These are phyloP conservation scores for Exophiala phaeomuriformis DNA, from an alignment of 2,329 filamentous ascomycete species.

Conservation along the genomic window DNA sequence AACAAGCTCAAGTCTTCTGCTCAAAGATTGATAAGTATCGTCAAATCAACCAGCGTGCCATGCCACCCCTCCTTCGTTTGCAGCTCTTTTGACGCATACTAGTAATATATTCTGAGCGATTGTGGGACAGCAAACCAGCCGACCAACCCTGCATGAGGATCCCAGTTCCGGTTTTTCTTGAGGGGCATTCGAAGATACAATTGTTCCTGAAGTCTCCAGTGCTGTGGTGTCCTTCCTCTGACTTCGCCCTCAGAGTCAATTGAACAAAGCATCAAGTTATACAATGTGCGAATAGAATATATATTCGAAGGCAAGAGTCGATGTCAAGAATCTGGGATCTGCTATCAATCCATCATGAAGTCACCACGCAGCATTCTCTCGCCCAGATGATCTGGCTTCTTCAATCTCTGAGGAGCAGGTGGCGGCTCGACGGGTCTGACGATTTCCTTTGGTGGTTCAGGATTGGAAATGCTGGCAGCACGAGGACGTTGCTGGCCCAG, in stretches of 20 bases:
- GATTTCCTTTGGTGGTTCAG: constrained; percentile 46
- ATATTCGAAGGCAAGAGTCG: constrained; percentile 2
- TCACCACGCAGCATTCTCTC: constrained; percentile 96
- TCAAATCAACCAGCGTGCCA: no score
- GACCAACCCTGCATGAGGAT: not conserved
- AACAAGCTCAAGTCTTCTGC: no score
- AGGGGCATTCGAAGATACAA: no score
- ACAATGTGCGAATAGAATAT: constrained; percentile 14
- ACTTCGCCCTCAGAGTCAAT: not conserved
- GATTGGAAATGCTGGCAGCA: constrained; percentile 42
- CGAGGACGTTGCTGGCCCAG: constrained; percentile 23
- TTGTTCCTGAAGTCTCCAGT: not conserved
- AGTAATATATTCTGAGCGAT: not conserved
- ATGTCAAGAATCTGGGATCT: not conserved
- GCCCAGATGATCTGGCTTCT: constrained; percentile 87
- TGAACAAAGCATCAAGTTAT: constrained; percentile 10
- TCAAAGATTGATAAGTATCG: no score
- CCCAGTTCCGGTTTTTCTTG: no score
- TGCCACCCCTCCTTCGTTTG: not conserved
- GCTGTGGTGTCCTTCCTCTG: not conserved
- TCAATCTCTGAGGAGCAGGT: constrained; percentile 32
- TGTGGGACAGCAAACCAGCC: not conserved
- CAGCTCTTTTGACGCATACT: not conserved
- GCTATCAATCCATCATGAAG: constrained; percentile 59
- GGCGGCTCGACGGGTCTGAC: constrained; percentile 29